phyloP scores from a whole-genome alignment of 2,329 filamentous ascomycete species.

The Beauveria sp. region DNA sequence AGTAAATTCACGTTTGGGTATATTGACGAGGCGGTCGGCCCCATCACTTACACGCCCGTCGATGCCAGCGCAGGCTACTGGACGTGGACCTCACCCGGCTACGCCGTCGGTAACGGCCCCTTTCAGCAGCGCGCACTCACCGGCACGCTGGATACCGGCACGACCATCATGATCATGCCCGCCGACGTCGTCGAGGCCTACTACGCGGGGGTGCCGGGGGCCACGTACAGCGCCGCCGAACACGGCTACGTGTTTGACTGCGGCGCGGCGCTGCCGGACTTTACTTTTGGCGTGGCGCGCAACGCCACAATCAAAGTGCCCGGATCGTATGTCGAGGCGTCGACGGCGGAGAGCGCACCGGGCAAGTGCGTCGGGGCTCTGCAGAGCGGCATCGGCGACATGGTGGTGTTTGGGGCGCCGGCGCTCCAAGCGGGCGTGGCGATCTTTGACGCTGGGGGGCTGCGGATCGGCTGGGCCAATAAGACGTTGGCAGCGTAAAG shows the following conservation, averaged over 20 bases:
- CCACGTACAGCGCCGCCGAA: not conserved
- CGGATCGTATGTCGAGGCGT: not conserved
- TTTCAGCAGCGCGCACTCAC: conserved; percentile 32
- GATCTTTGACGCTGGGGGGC: conserved; percentile 1
- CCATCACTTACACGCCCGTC: conserved; percentile 50
- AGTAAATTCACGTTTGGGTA: conserved; percentile 68
- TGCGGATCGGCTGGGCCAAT: conserved; percentile 8
- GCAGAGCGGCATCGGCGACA: not conserved
- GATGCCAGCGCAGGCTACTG: conserved; percentile 61
- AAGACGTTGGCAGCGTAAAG: conserved; percentile 2
- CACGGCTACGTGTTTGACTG: conserved; percentile 31
- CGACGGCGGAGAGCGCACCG: not conserved
- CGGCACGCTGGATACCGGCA: conserved; percentile 51
- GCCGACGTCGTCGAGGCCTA: conserved; percentile 40
- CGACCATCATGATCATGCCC: conserved; percentile 54
- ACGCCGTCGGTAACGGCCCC: conserved; percentile 14
- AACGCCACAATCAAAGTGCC: conserved; percentile 16
- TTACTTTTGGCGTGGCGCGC: conserved; percentile 44
- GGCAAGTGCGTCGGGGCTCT: conserved; percentile 4
- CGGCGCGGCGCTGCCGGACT: conserved; percentile 33
- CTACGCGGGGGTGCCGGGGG: conserved; percentile 25
- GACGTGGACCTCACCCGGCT: conserved; percentile 26
- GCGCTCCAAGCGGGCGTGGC: conserved; percentile 4
- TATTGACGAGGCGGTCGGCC: conserved; percentile 53
- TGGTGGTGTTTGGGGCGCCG: conserved; percentile 9